Evolutionary conservation across 331 rosid species (phyloP).

Genomic region (Pyrus hybrid): DNA sequence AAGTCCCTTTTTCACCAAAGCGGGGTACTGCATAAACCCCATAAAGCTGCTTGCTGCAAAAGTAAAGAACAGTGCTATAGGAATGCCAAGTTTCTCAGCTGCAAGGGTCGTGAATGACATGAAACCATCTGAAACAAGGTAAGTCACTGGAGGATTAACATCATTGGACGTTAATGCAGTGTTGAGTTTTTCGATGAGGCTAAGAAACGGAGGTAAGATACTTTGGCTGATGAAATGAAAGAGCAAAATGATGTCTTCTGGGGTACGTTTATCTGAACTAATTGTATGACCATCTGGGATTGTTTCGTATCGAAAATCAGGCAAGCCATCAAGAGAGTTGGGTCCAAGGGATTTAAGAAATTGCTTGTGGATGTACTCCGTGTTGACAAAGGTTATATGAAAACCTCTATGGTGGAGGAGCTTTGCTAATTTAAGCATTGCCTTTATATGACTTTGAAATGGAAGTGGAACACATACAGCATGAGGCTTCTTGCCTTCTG

Average conservation of each 20-base stretch:
- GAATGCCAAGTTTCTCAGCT: background rate
- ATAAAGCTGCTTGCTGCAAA: background rate
- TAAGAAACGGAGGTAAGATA: background rate
- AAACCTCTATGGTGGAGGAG: too few relatives aligned
- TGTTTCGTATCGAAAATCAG: background rate
- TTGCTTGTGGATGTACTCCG: background rate
- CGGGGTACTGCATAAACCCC: background rate
- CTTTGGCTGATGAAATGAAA: too few relatives aligned
- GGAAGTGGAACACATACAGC: too few relatives aligned
- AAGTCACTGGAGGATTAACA: background rate
- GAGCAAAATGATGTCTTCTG: too few relatives aligned
- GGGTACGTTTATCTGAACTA: too few relatives aligned
- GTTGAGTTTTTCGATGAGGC: background rate
- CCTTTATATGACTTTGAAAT: too few relatives aligned
- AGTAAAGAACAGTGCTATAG: background rate
- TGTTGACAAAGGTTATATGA: too few relatives aligned
- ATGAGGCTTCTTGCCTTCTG: too few relatives aligned
- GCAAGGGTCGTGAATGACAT: background rate
- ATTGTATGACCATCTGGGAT: background rate
- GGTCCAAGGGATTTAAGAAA: background rate
- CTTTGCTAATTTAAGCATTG: too few relatives aligned
- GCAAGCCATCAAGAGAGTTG: conserved; percentile 1
- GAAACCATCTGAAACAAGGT: background rate
- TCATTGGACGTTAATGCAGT: too few relatives aligned
- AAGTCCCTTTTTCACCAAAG: conserved; percentile 2